Base-by-base conservation (phyloP, 352 stramenopile genomes). In the Phytophthora agathidicida region DNA sequence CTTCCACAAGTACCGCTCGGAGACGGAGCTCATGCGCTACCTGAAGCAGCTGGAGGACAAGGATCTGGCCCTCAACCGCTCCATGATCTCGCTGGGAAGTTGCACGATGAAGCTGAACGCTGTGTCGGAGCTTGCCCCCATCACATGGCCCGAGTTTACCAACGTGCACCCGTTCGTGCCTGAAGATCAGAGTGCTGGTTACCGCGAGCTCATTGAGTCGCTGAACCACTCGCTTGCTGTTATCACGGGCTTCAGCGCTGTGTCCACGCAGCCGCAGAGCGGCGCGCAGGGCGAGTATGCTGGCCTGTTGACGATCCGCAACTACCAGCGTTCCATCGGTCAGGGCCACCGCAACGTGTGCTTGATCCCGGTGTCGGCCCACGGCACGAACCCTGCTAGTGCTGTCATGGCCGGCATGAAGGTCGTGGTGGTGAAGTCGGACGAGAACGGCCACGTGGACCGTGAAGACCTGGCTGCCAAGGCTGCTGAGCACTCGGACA, bases 61-160 rank as follows among this genome's bases (percentile, higher is more conserved):
- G 70, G 98, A 99, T 74, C 74, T 99, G 28, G 90, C 97, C 14
- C 89, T 99, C n/a, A 99, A 99, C 80, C 93, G 97, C 51, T 99
- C 96, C 44, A 99, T 99, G 98, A 99, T 99, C 75, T 98, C 96
- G 31, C 85, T 99, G 5, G 98, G 98, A 36, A 99, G 96, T 16
- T 99, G 98, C 71, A 99, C 98, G n/a, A 99, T 99, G 98, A 99
- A 99, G 81, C 85, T 99, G 8, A 99, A 99, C 68, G 94, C 96
- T 24, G 97, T 98, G 16, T 88, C 87, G 49, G 97, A 99, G 80
- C 94, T 99, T 76, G 91, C 98, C 32, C 97, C 98, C 2, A 82
- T 99, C 10, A 98, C 97, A 10, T 99, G 97, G 98, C 85, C 82
- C 27, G 95, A 98, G 65, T 98, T 99, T 71, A 94, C 84, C 41